Percentiles rank a stretch among this genome's conserved stretches.
Evolutionary conservation across 306 rosid genomes (phyloP).

Genomic region (Trifolium dubium): DNA sequence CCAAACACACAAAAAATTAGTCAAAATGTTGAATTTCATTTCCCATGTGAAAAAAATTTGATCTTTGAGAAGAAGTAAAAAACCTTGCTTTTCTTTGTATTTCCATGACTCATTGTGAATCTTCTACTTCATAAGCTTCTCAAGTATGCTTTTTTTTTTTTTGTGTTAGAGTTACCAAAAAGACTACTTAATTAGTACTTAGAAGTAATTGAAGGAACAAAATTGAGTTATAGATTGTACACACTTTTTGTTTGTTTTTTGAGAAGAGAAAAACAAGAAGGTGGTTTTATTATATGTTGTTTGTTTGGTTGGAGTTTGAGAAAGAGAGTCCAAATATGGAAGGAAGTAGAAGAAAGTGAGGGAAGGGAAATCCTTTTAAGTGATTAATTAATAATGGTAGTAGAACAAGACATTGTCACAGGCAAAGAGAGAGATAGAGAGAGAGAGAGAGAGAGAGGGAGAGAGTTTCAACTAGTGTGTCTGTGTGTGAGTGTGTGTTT

Average conservation of each 20-base stretch:
- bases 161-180: constrained; percentile 36
- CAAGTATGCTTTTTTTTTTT: constrained; percentile 38
- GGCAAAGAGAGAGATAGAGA: constrained; percentile 11
- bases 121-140: constrained; percentile 71
- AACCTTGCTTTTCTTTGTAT: constrained; percentile 94
- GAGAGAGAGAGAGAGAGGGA: constrained; percentile 35
- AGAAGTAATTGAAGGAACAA: constrained; percentile 5
- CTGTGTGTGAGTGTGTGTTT: constrained; percentile 33
- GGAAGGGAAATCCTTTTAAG: constrained; percentile 38
- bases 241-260: background rate
- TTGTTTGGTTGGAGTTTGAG: background rate
- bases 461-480: background rate
- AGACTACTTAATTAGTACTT: background rate
- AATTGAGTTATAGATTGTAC: background rate
- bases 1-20: constrained; percentile 45
- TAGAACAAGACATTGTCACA: constrained; percentile 79
- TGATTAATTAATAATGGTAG: constrained; percentile 47
- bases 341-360: constrained; percentile 41
- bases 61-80: constrained; percentile 26
- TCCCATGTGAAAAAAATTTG: constrained; percentile 15
- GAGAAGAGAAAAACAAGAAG: constrained; percentile 37
- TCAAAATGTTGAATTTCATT: constrained; percentile 37
- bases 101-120: constrained; percentile 83
- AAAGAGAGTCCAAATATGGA: constrained; percentile 9
- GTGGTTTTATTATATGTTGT: constrained; percentile 40